Conservation (phyloP, 1,139 yeast genomes). For the Candida dubliniensis region DNA sequence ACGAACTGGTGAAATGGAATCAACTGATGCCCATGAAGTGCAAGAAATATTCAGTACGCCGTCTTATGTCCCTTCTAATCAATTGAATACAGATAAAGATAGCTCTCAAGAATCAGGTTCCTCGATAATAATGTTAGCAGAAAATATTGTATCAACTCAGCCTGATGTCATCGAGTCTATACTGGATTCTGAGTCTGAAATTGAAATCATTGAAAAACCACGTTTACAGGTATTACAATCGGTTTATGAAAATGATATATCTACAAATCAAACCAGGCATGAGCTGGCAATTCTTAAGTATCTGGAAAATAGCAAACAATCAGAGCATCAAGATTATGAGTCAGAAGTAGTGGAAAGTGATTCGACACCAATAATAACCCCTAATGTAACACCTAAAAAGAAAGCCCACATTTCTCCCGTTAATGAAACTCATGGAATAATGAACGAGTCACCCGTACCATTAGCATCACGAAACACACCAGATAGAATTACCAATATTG, state of each 20-base stretch:
- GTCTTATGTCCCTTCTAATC: background rate
- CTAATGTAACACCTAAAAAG: constrained; percentile 1
- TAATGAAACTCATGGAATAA: no score
- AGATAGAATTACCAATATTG: background rate
- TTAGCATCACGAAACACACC: no score
- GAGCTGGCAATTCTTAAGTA: background rate
- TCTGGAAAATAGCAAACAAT: no score
- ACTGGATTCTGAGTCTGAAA: constrained; percentile 35
- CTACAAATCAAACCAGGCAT: constrained; percentile 15
- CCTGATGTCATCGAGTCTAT: constrained; percentile 17
- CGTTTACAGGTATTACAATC: constrained; percentile 11
- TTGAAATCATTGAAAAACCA: constrained; percentile 16
- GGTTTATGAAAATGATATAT: constrained; percentile 10
- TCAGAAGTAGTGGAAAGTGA: constrained; percentile 9
- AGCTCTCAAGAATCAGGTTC: background rate
- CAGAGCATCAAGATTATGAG: background rate
- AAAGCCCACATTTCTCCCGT: background rate
- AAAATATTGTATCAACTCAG: constrained; percentile 5
- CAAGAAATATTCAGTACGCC: constrained; percentile 3
- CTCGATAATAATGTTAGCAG: background rate
- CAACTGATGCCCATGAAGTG: background rate
- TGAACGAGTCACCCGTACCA: no score
- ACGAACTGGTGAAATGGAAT: background rate
- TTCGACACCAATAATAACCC: constrained; percentile 2
- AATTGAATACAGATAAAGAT: background rate